Conservation (phyloP, 2,329 filamentous ascomycete genomes). For the Neonectria punicea region DNA sequence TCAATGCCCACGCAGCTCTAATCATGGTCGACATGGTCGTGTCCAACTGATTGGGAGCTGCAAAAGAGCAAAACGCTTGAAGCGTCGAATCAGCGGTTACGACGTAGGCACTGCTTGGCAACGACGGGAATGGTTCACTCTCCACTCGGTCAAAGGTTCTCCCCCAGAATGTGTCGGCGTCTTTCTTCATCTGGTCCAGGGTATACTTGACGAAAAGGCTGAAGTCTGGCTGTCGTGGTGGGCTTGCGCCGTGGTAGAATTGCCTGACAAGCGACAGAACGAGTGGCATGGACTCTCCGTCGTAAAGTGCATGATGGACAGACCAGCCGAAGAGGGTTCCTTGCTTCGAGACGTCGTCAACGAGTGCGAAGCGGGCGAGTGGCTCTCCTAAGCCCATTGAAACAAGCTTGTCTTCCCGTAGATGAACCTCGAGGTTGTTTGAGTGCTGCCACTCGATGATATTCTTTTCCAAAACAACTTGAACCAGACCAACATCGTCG, state of each 20-base stretch:
- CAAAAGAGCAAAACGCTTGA: neutral
- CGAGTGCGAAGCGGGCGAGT: constrained; percentile 53
- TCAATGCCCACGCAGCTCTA: neutral
- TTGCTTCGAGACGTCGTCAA: constrained; percentile 42
- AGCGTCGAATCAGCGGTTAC: neutral
- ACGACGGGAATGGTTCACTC: too few species aligned
- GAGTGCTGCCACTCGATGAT: constrained; percentile 42
- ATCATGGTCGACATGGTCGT: neutral
- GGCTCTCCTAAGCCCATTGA: constrained; percentile 52
- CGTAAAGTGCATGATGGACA: constrained; percentile 58
- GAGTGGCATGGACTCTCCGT: constrained; percentile 44
- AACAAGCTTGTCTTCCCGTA: constrained; percentile 45
- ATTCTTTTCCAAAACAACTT: constrained; percentile 55
- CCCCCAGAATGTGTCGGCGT: too few species aligned
- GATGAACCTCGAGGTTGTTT: constrained; percentile 40
- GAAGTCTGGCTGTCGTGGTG: neutral
- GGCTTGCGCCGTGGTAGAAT: neutral
- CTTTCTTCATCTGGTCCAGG: too few species aligned
- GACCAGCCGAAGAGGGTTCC: constrained; percentile 42
- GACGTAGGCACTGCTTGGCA: too few species aligned
- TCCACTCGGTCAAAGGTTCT: too few species aligned
- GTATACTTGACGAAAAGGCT: too few species aligned
- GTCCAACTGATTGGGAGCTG: neutral
- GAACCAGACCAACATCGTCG: constrained; percentile 52
- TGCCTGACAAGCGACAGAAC: neutral